Conservation (phyloP, 2,329 filamentous ascomycete species). For the Tolypocladium tundrense region DNA sequence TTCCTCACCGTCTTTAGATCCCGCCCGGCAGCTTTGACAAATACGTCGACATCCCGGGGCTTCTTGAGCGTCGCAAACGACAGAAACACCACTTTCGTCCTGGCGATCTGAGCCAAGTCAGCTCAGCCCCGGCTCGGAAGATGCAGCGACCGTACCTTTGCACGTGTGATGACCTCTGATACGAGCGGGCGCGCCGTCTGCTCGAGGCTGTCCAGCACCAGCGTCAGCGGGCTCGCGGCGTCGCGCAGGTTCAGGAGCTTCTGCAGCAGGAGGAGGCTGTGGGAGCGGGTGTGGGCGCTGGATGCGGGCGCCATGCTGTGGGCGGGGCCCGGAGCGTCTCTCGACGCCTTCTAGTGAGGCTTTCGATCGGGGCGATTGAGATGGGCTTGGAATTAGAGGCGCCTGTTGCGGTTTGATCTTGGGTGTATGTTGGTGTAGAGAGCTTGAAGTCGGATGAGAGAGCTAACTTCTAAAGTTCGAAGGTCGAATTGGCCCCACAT, state of each 20-base stretch:
- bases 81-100: slow-evolving; percentile 63
- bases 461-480: neutral
- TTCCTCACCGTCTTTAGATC: slow-evolving; percentile 43
- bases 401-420: neutral
- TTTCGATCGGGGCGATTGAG: neutral
- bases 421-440: neutral
- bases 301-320: slow-evolving; percentile 42
- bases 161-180: slow-evolving; percentile 63
- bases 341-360: neutral
- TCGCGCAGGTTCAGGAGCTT: slow-evolving; percentile 72
- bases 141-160: slow-evolving; percentile 42
- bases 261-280: slow-evolving; percentile 74
- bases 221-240: slow-evolving; percentile 73
- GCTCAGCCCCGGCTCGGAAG: slow-evolving; percentile 5
- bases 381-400: too few relatives aligned
- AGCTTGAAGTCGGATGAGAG: neutral
- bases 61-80: slow-evolving; percentile 65
- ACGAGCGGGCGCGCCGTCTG: slow-evolving; percentile 64
- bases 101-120: slow-evolving; percentile 35
- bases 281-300: slow-evolving; percentile 64
- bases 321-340: neutral
- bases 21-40: slow-evolving; percentile 56
- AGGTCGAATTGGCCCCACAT: neutral
- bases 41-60: slow-evolving; percentile 53
- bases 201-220: slow-evolving; percentile 77